Conservation (phyloP, 176 grass and related monocot genomes). For the Avena eriantha region DNA sequence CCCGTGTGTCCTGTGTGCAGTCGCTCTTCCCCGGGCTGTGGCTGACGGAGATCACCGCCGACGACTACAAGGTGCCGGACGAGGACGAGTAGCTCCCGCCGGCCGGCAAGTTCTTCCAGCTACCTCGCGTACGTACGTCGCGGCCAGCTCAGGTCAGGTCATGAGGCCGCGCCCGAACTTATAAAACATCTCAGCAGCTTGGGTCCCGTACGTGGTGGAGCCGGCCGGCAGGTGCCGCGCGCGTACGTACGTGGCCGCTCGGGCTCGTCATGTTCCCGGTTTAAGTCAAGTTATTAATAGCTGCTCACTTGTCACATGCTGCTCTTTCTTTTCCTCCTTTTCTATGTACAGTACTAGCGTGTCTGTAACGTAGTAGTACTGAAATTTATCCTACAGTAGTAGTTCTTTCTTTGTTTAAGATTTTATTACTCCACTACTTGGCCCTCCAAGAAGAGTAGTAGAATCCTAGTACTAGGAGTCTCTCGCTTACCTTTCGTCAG, state of each 20-base stretch:
- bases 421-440: too few relatives aligned
- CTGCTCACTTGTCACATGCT: constrained; percentile 5
- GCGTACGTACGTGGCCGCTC: not conserved
- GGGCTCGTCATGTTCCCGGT: not conserved
- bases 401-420: too few relatives aligned
- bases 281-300: not conserved
- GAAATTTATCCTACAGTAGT: not conserved
- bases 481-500: too few relatives aligned
- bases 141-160: not conserved
- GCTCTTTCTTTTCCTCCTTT: not conserved
- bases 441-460: too few relatives aligned
- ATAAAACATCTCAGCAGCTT: not conserved
- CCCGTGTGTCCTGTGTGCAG: constrained; percentile 36
- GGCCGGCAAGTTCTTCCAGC: not conserved
- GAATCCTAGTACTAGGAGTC: not conserved
- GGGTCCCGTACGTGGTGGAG: not conserved
- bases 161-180: not conserved
- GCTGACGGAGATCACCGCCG: constrained; percentile 75
- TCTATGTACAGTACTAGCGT: constrained; percentile 7
- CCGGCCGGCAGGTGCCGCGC: not conserved
- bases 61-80: constrained; percentile 71
- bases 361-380: not conserved
- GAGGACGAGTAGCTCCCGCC: constrained; percentile 46
- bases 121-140: constrained; percentile 15
- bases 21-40: constrained; percentile 69